Base-by-base conservation (phyloP, 805 yeast genomes). In the Pichia insulana region DNA sequence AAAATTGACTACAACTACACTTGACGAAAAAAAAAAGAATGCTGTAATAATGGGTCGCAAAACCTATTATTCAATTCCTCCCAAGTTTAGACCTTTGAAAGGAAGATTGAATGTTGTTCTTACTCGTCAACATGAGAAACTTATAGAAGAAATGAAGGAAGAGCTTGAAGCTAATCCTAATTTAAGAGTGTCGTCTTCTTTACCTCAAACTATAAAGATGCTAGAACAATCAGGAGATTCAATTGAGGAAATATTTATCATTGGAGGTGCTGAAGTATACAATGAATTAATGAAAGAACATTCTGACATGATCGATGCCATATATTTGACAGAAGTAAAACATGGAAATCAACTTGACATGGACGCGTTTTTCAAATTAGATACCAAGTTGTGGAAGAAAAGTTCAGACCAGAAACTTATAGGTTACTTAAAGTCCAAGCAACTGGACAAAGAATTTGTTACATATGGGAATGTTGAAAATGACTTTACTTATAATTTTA, bases 11-110 rank as follows among this genome's bases (percentile, higher is more conserved):
- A 62, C 78, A 3, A 58, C 57, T 3, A 61, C 64, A 18, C 36
- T 36, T 7, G 57, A 54, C 19, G 58, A 63, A n/a, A 44, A 45
- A 1, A 64, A 62, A 46, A 55, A 50, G 32, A 86, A 87, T 57
- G 94, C 85, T 0, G 97, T 92, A 12, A 71, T 92, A 3, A 92
- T 92, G 98, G 98, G 98, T 12, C 72, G 97, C 45, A 83, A 80
- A 56, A 90, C 97, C 2, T 92, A 97, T 95, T 92, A 88, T 27
- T 84, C 95, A 7, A 89, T 92, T 27, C 97, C 98, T 0, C 47
- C 62, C 2, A 79, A 73, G 57, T 92, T 87, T 63, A 69, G 95
- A 48, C 98, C 98, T 0, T 68, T 92, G 36, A 80, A 81, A 3
- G 76, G 69, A 38, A 71, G 98, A 44, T 43, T 77, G 22, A 92